These are phyloP conservation scores for Chernovozyma sophiae-reginae DNA, from an alignment of 1,139 yeast genomes.

Conservation along the genomic window DNA sequence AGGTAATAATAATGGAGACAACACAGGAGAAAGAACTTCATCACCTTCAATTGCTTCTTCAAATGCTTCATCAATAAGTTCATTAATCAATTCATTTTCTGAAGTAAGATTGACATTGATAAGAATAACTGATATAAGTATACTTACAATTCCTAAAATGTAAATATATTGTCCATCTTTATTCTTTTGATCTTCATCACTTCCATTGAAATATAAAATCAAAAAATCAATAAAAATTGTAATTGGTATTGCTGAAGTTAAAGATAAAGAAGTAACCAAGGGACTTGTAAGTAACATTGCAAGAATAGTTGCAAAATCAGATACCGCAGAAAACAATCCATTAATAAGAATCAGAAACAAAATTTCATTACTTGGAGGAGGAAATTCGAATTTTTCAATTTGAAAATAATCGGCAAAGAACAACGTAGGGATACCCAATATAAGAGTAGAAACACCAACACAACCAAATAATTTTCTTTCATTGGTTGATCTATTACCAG, in stretches of 20 bases:
- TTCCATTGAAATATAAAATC: slow-evolving; percentile 21
- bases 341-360: slow-evolving; percentile 33
- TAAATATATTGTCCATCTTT: slow-evolving; percentile 20
- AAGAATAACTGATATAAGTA: slow-evolving; percentile 43
- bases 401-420: slow-evolving; percentile 27
- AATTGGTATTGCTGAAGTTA: slow-evolving; percentile 51
- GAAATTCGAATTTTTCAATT: slow-evolving; percentile 39
- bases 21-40: slow-evolving; percentile 42
- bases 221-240: slow-evolving; percentile 46
- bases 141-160: slow-evolving; percentile 43
- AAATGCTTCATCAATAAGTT: slow-evolving; percentile 46
- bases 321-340: slow-evolving; percentile 44
- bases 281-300: slow-evolving; percentile 55
- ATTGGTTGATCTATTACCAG: slow-evolving; percentile 39
- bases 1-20: slow-evolving; percentile 37
- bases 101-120: slow-evolving; percentile 41
- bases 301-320: slow-evolving; percentile 47
- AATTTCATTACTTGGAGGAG: slow-evolving; percentile 34
- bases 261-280: slow-evolving; percentile 46
- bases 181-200: slow-evolving; percentile 11
- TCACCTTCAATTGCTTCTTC: slow-evolving; percentile 46
- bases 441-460: slow-evolving; percentile 40
- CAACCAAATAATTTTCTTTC: slow-evolving; percentile 47
- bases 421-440: slow-evolving; percentile 37
- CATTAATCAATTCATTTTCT: slow-evolving; percentile 44